These are phyloP conservation scores for Mycena galericulata DNA, from an alignment of 768 basidiomycete species.

Conservation along the genomic window DNA sequence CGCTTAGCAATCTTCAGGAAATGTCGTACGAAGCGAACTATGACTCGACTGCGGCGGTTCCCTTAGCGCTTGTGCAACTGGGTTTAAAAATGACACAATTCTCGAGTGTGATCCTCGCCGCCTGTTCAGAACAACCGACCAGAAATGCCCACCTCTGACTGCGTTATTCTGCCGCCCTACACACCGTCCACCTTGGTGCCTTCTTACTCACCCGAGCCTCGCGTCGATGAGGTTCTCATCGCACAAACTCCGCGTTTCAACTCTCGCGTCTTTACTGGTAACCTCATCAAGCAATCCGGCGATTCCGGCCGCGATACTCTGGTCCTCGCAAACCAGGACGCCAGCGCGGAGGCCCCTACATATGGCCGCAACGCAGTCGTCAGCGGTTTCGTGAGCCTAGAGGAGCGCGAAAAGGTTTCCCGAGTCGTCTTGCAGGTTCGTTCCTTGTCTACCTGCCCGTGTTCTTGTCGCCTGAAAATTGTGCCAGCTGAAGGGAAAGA, in stretches of 20 bases:
- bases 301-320: constrained; percentile 55
- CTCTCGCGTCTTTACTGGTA: constrained; percentile 45
- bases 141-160: no score
- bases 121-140: no score
- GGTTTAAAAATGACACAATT: no score
- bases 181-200: constrained; percentile 66
- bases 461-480: not conserved
- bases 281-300: constrained; percentile 55
- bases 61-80: no score
- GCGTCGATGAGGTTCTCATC: constrained; percentile 64
- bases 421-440: constrained; percentile 59
- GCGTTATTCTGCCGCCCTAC: constrained; percentile 59
- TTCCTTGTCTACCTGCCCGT: not conserved
- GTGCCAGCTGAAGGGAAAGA: constrained; percentile 55
- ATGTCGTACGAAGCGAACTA: no score
- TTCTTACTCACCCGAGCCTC: constrained; percentile 65
- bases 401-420: constrained; percentile 49
- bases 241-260: constrained; percentile 55
- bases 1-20: no score
- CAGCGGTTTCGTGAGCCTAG: constrained; percentile 58
- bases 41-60: no score
- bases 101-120: no score
- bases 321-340: constrained; percentile 61
- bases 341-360: constrained; percentile 49
- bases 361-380: constrained; percentile 58